Base-by-base conservation (phyloP, 169 alveolate species). In the Cryptosporidium ryanae region DNA sequence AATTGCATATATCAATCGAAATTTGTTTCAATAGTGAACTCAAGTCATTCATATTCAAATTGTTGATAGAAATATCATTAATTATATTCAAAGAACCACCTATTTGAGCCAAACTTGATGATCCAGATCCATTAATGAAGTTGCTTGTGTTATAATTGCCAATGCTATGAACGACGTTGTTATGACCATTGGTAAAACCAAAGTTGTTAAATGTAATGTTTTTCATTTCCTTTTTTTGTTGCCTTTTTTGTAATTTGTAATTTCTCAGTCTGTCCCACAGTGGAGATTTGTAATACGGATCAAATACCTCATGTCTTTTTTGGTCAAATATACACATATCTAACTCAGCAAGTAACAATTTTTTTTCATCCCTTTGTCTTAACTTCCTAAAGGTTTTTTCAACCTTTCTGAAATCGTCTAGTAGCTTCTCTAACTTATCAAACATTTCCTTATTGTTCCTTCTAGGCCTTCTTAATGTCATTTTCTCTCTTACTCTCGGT, bases 311-410 rank as follows among this genome's bases (percentile, higher is more conserved):
- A 76, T 92, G 92, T 25, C 94, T 81, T 34, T 91, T 90, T 84
- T 94, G 96, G 90, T 94, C 96, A 46, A 93, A 93, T 52, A 94
- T 82, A 38, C 93, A 92, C 10, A 92, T 64, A 70, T 92, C 95
- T 25, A 94, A 67, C 50, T 94, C 95, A 5, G 95, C 92, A 7
- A 93, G 83, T 67, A 94, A 64, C 52, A 94, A 82, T 90, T 93
- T 94, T 87, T 94, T 94, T 65, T 94, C 96, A 64, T 94, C 96
- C 23, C 96, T 89, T 49, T 94, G 96, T 55, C 92, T 82, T 92
- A 94, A 92, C 82, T 94, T 94, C 61, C 92, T 92, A 84, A 94
- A 87, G 48, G 93, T 91, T 84, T 92, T 84, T 61, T 91, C 93
- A 29, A 82, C 90, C 82, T 93, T 90, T 38, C 93, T 71, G 89